Evolutionary conservation across 169 alveolate genomes (phyloP).

Genomic region (Cryptosporidium muris): DNA sequence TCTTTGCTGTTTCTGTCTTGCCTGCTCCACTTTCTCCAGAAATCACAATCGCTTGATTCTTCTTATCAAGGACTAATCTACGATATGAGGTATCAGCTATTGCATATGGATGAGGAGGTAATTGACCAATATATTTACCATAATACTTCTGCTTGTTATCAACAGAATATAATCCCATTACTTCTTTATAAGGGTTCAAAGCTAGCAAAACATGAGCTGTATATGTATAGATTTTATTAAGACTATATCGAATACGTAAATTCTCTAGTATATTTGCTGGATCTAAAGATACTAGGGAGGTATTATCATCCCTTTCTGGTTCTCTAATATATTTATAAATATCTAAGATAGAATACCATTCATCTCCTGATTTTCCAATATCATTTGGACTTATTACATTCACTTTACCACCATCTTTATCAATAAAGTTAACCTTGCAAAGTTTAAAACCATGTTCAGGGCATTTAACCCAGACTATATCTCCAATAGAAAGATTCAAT

Average conservation of each 20-base stretch:
- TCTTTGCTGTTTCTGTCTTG: conserved; percentile 91
- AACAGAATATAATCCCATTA: conserved; percentile 57
- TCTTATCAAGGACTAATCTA: conserved; percentile 70
- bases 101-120: conserved; percentile 75
- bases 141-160: conserved; percentile 43
- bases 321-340: conserved; percentile 39
- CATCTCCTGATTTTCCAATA: conserved; percentile 3
- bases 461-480: conserved; percentile 71
- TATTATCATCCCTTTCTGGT: conserved; percentile 73
- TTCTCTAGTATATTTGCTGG: conserved; percentile 78
- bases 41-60: conserved; percentile 87
- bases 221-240: conserved; percentile 67
- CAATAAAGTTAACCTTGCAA: conserved; percentile 42
- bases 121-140: conserved; percentile 70
- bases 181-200: conserved; percentile 70
- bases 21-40: conserved; percentile 95
- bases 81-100: conserved; percentile 75
- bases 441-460: conserved; percentile 52
- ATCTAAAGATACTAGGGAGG: conserved; percentile 75
- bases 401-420: conserved; percentile 13
- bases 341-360: conserved; percentile 4
- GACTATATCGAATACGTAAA: conserved; percentile 68
- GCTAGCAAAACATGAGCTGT: conserved; percentile 72
- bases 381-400: conserved; percentile 13
- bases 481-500: neutral